Conservation (phyloP, 108 stramenopile species). For the Ochromonas danica region DNA sequence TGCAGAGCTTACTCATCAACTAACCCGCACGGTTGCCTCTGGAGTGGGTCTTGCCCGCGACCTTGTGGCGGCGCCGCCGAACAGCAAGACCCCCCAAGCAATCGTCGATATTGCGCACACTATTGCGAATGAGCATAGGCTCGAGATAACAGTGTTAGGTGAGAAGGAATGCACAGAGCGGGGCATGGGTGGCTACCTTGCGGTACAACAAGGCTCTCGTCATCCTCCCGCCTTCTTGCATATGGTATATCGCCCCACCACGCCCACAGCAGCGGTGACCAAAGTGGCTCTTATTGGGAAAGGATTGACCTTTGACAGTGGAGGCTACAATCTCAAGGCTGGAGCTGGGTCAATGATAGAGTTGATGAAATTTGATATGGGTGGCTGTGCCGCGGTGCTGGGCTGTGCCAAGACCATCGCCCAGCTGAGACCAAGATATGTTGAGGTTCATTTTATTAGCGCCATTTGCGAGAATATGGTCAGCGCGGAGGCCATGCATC, state of each 20-base stretch:
- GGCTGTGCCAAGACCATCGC: slow-evolving; percentile 69
- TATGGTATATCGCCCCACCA: slow-evolving; percentile 68
- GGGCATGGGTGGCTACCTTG: slow-evolving; percentile 89
- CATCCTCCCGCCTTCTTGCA: slow-evolving; percentile 94
- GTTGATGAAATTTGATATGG: slow-evolving; percentile 99
- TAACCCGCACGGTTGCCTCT: slow-evolving; percentile 24
- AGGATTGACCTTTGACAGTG: slow-evolving; percentile 94
- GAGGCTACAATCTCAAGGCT: slow-evolving; percentile 99
- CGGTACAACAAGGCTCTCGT: slow-evolving; percentile 83
- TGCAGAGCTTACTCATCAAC: slow-evolving; percentile 18
- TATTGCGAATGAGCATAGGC: slow-evolving; percentile 56
- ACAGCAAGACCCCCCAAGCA: slow-evolving; percentile 75
- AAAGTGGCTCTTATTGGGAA: slow-evolving; percentile 88
- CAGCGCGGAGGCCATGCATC: slow-evolving; percentile 77
- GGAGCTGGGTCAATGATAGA: slow-evolving; percentile 82
- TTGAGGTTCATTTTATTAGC: slow-evolving; percentile 73
- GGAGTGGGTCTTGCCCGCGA: slow-evolving; percentile 68
- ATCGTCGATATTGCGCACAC: slow-evolving; percentile 77
- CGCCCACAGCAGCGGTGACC: slow-evolving; percentile 41
- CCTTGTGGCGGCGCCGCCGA: slow-evolving; percentile 89
- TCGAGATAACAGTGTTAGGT: slow-evolving; percentile 27
- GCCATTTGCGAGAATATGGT: slow-evolving; percentile 96
- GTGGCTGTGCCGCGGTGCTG: slow-evolving; percentile 77
- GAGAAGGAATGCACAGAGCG: slow-evolving; percentile 76
- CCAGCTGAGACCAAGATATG: slow-evolving; percentile 21